Percentiles rank a stretch among this genome's conserved stretches.
Conservation (phyloP, 305 asterid species). For the Fraxinus latifolia region DNA sequence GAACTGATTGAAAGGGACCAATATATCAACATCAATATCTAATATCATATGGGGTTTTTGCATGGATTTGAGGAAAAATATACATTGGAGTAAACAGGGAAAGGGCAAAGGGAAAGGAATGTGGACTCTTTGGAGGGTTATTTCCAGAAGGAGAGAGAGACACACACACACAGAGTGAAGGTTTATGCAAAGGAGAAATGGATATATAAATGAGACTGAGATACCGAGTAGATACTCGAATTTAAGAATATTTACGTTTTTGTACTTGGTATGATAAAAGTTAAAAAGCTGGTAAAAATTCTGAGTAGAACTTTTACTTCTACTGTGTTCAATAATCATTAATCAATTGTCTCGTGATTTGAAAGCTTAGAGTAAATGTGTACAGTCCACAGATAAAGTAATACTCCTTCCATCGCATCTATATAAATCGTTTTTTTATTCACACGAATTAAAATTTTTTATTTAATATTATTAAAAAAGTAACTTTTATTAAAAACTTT, state of each 20-base stretch:
- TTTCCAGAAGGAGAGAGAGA: conserved; percentile 11
- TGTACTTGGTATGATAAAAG: background rate
- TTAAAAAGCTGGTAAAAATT: background rate
- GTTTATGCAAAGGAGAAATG: background rate
- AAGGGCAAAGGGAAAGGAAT: background rate
- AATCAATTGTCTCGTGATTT: background rate
- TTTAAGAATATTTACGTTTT: background rate
- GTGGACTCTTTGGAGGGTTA: background rate
- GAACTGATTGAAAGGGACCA: conserved; percentile 47
- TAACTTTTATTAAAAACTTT: background rate
- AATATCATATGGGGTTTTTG: background rate
- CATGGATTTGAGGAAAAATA: background rate
- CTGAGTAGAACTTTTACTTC: background rate
- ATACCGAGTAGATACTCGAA: background rate
- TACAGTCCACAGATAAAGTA: background rate
- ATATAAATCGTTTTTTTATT: too few species aligned
- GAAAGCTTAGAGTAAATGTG: background rate
- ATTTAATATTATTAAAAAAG: background rate
- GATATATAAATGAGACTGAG: background rate
- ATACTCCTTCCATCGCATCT: background rate
- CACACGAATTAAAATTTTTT: too few species aligned
- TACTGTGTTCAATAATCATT: background rate
- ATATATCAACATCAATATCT: conserved; percentile 54
- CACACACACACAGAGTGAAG: background rate
- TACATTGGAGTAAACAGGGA: conserved; percentile 20